Evolutionary conservation across 148 eudicot species (phyloP).

Genomic region (Suaeda aralocaspica): DNA sequence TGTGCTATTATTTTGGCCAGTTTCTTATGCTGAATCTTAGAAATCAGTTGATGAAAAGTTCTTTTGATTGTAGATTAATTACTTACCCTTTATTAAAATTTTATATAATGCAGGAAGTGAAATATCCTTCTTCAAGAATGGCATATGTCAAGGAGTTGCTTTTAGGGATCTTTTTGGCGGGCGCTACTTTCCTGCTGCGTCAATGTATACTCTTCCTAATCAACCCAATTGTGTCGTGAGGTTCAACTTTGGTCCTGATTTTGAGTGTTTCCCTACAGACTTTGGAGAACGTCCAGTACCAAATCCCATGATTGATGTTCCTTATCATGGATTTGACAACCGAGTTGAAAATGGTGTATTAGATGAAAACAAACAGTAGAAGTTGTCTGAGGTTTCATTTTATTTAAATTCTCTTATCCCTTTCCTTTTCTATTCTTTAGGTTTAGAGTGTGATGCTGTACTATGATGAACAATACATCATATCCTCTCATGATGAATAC

Average conservation of each 20-base stretch:
- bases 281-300: conserved; percentile 76
- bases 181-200: conserved; percentile 92
- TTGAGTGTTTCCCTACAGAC: conserved; percentile 70
- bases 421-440: background rate
- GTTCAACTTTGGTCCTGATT: conserved; percentile 98
- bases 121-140: conserved; percentile 88
- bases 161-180: conserved; percentile 85
- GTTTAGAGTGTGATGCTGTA: conserved; percentile 13
- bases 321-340: conserved; percentile 71
- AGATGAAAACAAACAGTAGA: conserved; percentile 55
- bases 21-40: background rate
- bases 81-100: background rate
- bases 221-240: conserved; percentile 80
- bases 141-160: conserved; percentile 84
- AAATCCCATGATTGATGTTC: conserved; percentile 88
- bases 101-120: conserved; percentile 77
- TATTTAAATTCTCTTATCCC: conserved; percentile 4
- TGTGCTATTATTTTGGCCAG: background rate
- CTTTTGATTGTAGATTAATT: background rate
- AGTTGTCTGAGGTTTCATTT: background rate
- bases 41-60: background rate
- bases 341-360: conserved; percentile 75
- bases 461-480: conserved; percentile 4
- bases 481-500: background rate
- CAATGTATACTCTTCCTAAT: conserved; percentile 98